phyloP scores from a whole-genome alignment of 768 basidiomycete species.

The Grammothele lineata region DNA sequence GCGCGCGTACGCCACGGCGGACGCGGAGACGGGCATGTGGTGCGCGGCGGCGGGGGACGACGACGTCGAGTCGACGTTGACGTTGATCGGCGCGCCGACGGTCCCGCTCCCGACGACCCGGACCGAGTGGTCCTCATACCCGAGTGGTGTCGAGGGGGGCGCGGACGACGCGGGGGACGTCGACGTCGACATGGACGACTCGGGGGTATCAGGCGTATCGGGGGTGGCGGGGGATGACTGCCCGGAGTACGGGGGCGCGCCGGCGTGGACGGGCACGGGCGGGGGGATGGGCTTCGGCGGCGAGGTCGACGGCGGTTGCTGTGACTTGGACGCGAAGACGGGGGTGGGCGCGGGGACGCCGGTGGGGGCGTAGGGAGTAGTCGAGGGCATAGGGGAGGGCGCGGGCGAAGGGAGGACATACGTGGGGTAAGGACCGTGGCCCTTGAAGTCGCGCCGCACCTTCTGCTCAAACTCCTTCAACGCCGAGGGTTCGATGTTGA shows the following conservation, averaged over 20 bases:
- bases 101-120: conserved; percentile 16
- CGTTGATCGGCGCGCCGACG: conserved; percentile 7
- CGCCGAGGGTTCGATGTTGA: conserved; percentile 65
- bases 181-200: conserved; percentile 26
- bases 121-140: conserved; percentile 20
- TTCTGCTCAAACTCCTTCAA: conserved; percentile 57
- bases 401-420: conserved; percentile 51
- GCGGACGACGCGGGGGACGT: conserved; percentile 28
- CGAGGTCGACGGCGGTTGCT: conserved; percentile 12
- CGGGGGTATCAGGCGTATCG: conserved; percentile 27
- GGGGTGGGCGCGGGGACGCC: conserved; percentile 1
- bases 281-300: conserved; percentile 16
- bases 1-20: neutral
- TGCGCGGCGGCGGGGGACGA: conserved; percentile 1
- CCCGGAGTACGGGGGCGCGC: conserved; percentile 11
- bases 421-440: conserved; percentile 54
- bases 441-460: conserved; percentile 57
- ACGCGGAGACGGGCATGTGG: neutral
- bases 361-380: conserved; percentile 26
- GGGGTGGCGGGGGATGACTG: conserved; percentile 13
- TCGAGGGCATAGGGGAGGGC: conserved; percentile 27
- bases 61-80: conserved; percentile 4
- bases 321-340: conserved; percentile 11
- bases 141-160: conserved; percentile 27
- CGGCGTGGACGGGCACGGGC: conserved; percentile 15